Conservation (phyloP, 805 yeast species). For the Candida verbasci region DNA sequence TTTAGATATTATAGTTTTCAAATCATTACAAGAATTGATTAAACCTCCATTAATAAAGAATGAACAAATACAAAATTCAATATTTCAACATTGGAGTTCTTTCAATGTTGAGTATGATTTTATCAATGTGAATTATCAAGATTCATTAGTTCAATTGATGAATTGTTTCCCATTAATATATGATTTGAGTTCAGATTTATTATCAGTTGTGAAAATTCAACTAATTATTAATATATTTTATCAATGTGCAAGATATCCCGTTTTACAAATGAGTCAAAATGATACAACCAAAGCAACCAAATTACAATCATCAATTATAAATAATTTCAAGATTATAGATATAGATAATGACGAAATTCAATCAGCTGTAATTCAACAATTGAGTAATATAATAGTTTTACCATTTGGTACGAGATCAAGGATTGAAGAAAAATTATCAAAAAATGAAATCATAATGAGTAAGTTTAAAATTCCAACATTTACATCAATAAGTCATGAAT, state of each 20-base stretch:
- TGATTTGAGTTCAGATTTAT: constrained; percentile 24
- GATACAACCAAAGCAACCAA: constrained; percentile 54
- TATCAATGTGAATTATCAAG: constrained; percentile 50
- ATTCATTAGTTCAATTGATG: constrained; percentile 54
- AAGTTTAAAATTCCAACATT: constrained; percentile 56
- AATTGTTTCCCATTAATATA: constrained; percentile 49
- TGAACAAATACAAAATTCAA: constrained; percentile 24
- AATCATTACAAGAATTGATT: constrained; percentile 47
- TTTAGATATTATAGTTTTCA: constrained; percentile 53
- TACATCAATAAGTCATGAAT: constrained; percentile 50
- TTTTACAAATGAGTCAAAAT: constrained; percentile 51
- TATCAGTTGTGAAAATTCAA: constrained; percentile 36
- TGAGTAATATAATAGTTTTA: constrained; percentile 48
- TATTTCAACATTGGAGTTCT: constrained; percentile 49
- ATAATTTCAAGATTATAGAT: constrained; percentile 36
- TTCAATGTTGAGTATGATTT: constrained; percentile 40
- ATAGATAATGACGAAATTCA: constrained; percentile 31
- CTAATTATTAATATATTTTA: constrained; percentile 56
- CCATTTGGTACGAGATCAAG: constrained; percentile 61
- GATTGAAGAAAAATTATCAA: constrained; percentile 50
- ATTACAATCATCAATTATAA: constrained; percentile 58
- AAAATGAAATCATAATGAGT: constrained; percentile 22
- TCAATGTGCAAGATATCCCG: constrained; percentile 68
- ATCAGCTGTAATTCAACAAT: constrained; percentile 47
- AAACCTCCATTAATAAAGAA: constrained; percentile 18